These are phyloP conservation scores for Viola odorata DNA, from an alignment of 345 rosid genomes.

Conservation along the genomic window DNA sequence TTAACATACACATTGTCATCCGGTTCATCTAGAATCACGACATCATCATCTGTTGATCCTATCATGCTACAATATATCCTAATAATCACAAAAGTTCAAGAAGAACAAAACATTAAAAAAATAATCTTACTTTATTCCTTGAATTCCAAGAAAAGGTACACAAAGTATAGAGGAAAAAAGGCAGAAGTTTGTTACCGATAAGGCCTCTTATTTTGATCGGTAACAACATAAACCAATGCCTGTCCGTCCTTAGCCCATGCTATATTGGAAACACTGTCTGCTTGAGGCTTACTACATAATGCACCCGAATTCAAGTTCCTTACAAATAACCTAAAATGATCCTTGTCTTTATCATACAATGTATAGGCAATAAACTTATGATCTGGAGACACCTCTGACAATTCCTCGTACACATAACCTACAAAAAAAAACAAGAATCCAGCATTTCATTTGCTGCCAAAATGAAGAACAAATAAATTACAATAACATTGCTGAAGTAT, in stretches of 20 bases:
- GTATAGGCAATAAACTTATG: slow-evolving; percentile 94
- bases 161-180: background rate
- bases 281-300: slow-evolving; percentile 87
- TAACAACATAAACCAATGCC: slow-evolving; percentile 78
- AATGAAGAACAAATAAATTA: too few relatives aligned
- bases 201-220: slow-evolving; percentile 83
- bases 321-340: slow-evolving; percentile 66
- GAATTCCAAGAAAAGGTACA: background rate
- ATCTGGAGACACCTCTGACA: slow-evolving; percentile 85
- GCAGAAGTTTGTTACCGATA: slow-evolving; percentile 36
- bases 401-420: slow-evolving; percentile 96
- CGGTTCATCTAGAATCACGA: slow-evolving; percentile 68
- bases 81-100: slow-evolving; percentile 9
- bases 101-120: too few relatives aligned
- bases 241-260: slow-evolving; percentile 92
- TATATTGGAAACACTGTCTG: slow-evolving; percentile 68
- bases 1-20: slow-evolving; percentile 60
- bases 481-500: too few relatives aligned
- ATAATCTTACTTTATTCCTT: too few relatives aligned
- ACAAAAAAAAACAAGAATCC: slow-evolving; percentile 5
- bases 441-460: too few relatives aligned
- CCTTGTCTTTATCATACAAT: slow-evolving; percentile 93
- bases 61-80: slow-evolving; percentile 80
- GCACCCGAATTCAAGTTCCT: slow-evolving; percentile 89
- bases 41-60: slow-evolving; percentile 89